Base-by-base conservation (phyloP, 2,329 filamentous ascomycete species). In the Hypoxylon sp. region DNA sequence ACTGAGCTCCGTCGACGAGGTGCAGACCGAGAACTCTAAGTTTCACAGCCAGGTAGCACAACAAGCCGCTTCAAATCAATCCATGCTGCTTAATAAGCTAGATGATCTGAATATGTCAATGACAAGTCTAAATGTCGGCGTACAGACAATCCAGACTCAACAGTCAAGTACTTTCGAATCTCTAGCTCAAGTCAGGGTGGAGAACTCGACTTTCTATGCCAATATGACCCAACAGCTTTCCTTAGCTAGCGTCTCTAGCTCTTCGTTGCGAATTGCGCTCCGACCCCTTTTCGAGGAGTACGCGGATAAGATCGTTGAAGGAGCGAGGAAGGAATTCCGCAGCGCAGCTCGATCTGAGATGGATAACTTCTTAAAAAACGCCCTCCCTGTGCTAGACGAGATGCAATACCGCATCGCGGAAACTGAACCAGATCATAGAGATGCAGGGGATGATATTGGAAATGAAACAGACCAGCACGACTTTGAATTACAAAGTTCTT, bases 201-300 rank as follows among this genome's bases (percentile, higher is more conserved):
- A 63, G 8, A 63, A 65, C 13, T 61, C 52, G 10, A n/a, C 24
- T 10, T 65, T 68, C 19, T 35, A 47, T 8, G 62, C 57, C 2
- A 37, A 17, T 14, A 17, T 47, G 29, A 63, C 60, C 1, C 65
- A 69, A 22, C 61, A 60, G 37, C 9, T 51, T 39, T 48, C 70
- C 10, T 13, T 61, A 29, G 55, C 35, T 17, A 11, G 22, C 17
- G 26, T 31, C n/a, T 17, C 48, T 14, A 29, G 48, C 11, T 33
- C 54, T 22, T 59, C 60, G 3, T 37, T 71, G 10, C 54, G 29
- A 14, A 19, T 63, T 19, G 60, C 65, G 9, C 2, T 72, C 9
- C 33, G 39, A 17, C 35, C 65, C 1, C 29, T 70, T 17, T 19
- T 73, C 4, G 71, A 73, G n/a, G 63, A 70, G 19, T 72, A 67